Base-by-base conservation (phyloP, 495 filamentous ascomycete species). In the Tuber microsphaerosporum region DNA sequence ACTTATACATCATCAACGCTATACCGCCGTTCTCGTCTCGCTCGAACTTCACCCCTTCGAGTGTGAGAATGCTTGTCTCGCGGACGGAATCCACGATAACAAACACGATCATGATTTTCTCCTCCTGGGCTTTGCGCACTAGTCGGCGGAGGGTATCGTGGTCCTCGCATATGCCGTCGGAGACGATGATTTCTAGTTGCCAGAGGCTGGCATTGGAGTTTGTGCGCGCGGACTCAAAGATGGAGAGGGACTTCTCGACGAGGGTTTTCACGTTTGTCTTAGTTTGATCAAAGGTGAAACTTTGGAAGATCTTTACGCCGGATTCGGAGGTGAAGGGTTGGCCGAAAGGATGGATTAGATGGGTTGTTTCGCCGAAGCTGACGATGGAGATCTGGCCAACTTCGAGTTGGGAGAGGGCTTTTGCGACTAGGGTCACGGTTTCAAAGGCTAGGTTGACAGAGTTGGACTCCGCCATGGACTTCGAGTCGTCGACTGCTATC, bases 61-160 rank as follows among this genome's bases (percentile, higher is more conserved):
- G 87, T 80, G 96, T 91, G 77, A 97, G 83, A 75, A 97, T 94
- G 69, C 85, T 88, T 37, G 85, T 83, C 69, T 85, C 84, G 75
- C 87, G 87, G 10, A 91, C 87, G 46, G 93, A 90, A 85, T 99
- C 95, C 77, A 99, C 91, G 76, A 99, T 91, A 70, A 99, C 91
- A 79, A 98, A 99, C 0, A 99, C 94, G 72, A 98, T 90, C 95
- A 99, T 97, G 80, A 99, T 94, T 16, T 93, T 86, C 84, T 97
- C 93, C 83, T 97, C 94, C 79, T 92, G 89, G 5, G 95, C 94
- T 80, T 93, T 91, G 10, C 95, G 85, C 7, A 98, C 89, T 37
- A 98, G 87, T 31, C 93, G 87, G 17, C 90, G 86, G 74, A 99
- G 91, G 1, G 88, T 86, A n/a, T 91, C 93, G 83, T 97, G 94